A percentile compares a stretch with the other conserved stretches of the same genome.
phyloP scores from a whole-genome alignment of 306 rosid species.

The Prunus davidiana region DNA sequence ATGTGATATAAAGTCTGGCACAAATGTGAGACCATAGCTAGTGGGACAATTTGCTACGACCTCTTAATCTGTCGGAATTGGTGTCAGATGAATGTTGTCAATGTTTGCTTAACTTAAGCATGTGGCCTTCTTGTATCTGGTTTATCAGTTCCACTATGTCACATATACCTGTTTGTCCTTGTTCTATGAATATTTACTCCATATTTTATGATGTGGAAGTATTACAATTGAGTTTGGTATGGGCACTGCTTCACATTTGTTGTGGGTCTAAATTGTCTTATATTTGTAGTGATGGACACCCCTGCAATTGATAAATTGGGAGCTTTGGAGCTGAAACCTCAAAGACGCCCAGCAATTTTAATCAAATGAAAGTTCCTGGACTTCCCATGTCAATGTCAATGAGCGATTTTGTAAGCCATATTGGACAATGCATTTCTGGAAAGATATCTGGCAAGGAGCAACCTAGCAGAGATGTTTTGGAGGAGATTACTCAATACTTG shows the following conservation, averaged over 20 bases:
- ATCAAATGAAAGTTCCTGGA: constrained; percentile 64
- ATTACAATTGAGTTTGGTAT: background rate
- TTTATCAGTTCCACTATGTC: background rate
- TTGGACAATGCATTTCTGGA: constrained; percentile 59
- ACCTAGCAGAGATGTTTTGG: constrained; percentile 41
- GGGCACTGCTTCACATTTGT: background rate
- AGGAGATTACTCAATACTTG: constrained; percentile 62
- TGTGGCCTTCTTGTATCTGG: background rate
- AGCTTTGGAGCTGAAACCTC: constrained; percentile 35
- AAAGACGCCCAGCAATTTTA: constrained; percentile 44
- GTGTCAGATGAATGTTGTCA: background rate
- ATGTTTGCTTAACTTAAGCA: background rate
- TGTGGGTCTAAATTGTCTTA: constrained; percentile 3
- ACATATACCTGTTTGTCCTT: background rate
- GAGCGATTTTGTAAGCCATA: constrained; percentile 63
- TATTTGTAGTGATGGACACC: constrained; percentile 34
- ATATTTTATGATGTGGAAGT: background rate
- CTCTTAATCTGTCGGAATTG: background rate
- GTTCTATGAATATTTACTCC: background rate
- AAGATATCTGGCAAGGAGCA: constrained; percentile 42
- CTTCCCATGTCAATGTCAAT: constrained; percentile 64
- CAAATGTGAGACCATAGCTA: background rate
- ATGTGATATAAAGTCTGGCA: background rate
- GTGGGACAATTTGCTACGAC: background rate
- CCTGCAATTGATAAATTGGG: constrained; percentile 29